These are phyloP conservation scores for Naganishia sp. DNA, from an alignment of 1,284 basidiomycete genomes.

Conservation along the genomic window DNA sequence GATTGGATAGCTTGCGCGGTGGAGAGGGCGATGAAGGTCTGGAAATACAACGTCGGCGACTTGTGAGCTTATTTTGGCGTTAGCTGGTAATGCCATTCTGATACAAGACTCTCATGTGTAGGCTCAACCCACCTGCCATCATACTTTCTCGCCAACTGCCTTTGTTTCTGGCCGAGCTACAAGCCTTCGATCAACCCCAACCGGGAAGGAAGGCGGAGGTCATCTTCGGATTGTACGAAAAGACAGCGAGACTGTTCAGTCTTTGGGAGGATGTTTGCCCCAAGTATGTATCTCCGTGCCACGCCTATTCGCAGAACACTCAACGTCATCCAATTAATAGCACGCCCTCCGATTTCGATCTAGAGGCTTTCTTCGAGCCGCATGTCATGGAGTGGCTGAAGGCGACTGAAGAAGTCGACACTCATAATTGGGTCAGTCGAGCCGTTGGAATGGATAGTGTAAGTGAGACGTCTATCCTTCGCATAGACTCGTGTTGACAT, in stretches of 20 bases:
- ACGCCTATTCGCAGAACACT: neutral
- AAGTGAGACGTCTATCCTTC: conserved; percentile 26
- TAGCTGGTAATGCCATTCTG: neutral
- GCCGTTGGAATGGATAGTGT: conserved; percentile 51
- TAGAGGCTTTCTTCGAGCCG: conserved; percentile 53
- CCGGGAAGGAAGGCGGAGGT: conserved; percentile 41
- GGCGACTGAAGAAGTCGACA: conserved; percentile 48
- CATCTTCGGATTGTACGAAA: conserved; percentile 51
- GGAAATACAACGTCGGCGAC: conserved; percentile 33
- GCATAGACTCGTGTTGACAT: neutral
- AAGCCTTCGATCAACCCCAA: conserved; percentile 45
- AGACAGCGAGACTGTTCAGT: conserved; percentile 43
- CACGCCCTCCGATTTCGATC: conserved; percentile 46
- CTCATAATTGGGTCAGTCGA: conserved; percentile 51
- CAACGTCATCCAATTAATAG: conserved; percentile 28
- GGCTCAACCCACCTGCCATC: conserved; percentile 44
- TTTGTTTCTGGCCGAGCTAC: conserved; percentile 51
- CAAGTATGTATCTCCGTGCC: conserved; percentile 32
- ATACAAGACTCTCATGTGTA: neutral
- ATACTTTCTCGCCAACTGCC: conserved; percentile 51
- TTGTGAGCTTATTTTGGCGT: conserved; percentile 17
- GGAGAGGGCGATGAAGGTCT: conserved; percentile 41
- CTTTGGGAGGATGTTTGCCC: conserved; percentile 50
- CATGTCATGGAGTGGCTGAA: conserved; percentile 52
- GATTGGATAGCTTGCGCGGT: conserved; percentile 50